phyloP scores from a whole-genome alignment of 1,139 yeast genomes.

The Diutina catenulata region DNA sequence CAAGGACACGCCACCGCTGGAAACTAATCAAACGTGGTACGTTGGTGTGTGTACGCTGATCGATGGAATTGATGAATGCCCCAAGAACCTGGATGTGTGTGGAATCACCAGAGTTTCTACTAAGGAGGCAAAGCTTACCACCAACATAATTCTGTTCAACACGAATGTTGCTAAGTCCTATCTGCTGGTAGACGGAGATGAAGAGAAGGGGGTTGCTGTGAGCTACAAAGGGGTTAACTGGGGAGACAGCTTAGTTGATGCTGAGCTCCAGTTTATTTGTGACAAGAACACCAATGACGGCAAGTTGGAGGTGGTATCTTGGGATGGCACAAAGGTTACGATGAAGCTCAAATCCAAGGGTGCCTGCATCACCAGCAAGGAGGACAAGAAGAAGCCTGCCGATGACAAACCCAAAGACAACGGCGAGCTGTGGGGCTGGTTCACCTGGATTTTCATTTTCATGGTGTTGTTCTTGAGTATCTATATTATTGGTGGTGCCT shows the following conservation, averaged over 20 bases:
- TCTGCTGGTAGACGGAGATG: constrained; percentile 13
- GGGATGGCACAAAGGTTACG: constrained; percentile 21
- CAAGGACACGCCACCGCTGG: constrained; percentile 68
- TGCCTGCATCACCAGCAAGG: constrained; percentile 27
- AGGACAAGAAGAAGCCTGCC: constrained; percentile 13
- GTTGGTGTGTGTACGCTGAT: constrained; percentile 2
- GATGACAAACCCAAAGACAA: constrained; percentile 16
- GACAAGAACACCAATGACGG: constrained; percentile 13
- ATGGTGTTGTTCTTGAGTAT: constrained; percentile 56
- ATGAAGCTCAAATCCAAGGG: constrained; percentile 21
- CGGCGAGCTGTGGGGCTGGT: constrained; percentile 62
- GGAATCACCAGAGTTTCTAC: constrained; percentile 45
- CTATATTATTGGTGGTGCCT: constrained; percentile 70
- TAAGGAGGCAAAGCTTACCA: constrained; percentile 27
- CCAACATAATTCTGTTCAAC: constrained; percentile 44
- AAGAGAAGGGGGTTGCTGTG: constrained; percentile 32
- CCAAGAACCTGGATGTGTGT: constrained; percentile 58
- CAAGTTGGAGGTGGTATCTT: constrained; percentile 16
- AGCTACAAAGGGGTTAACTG: constrained; percentile 48
- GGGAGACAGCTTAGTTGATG: constrained; percentile 51
- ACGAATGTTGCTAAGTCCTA: constrained; percentile 25
- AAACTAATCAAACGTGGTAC: constrained; percentile 51
- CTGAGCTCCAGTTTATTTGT: constrained; percentile 44
- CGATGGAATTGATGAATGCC: constrained; percentile 31
- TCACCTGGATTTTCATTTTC: constrained; percentile 62